Conservation (phyloP, 2,329 filamentous ascomycete species). For the Dothidotthia symphoricarpi region DNA sequence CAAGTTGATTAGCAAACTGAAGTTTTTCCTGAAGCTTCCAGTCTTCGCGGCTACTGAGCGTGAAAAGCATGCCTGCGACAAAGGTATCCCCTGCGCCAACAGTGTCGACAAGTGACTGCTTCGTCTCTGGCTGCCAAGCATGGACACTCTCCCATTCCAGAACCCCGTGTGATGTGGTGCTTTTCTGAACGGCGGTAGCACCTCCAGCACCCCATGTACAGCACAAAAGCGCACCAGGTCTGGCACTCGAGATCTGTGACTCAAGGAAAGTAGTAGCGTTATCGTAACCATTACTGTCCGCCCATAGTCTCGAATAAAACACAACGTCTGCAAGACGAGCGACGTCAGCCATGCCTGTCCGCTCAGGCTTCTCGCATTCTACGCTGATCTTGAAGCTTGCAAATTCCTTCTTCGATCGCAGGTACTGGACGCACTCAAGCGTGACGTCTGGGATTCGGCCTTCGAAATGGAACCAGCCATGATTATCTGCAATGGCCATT, state of each 20-base stretch:
- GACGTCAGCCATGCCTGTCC: constrained; percentile 59
- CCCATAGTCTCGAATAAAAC: constrained; percentile 73
- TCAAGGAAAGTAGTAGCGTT: constrained; percentile 36
- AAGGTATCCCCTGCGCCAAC: constrained; percentile 76
- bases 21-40: constrained; percentile 55
- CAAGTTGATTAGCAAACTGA: constrained; percentile 63
- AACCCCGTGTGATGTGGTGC: constrained; percentile 7
- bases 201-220: constrained; percentile 62
- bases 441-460: constrained; percentile 65
- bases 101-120: constrained; percentile 50
- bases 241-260: constrained; percentile 17
- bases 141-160: constrained; percentile 11
- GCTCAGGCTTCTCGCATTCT: constrained; percentile 68
- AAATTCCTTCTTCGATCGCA: constrained; percentile 46
- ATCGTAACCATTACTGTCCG: constrained; percentile 45
- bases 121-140: constrained; percentile 9
- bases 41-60: constrained; percentile 52
- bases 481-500: constrained; percentile 25
- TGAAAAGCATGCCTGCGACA: constrained; percentile 68
- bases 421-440: constrained; percentile 57
- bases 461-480: constrained; percentile 71
- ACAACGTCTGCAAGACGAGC: constrained; percentile 65
- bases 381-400: constrained; percentile 60
- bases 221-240: constrained; percentile 48
- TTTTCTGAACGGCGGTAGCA: constrained; percentile 49